Evolutionary conservation across 345 rosid genomes (phyloP).

Genomic region (Aethionema arabicum): DNA sequence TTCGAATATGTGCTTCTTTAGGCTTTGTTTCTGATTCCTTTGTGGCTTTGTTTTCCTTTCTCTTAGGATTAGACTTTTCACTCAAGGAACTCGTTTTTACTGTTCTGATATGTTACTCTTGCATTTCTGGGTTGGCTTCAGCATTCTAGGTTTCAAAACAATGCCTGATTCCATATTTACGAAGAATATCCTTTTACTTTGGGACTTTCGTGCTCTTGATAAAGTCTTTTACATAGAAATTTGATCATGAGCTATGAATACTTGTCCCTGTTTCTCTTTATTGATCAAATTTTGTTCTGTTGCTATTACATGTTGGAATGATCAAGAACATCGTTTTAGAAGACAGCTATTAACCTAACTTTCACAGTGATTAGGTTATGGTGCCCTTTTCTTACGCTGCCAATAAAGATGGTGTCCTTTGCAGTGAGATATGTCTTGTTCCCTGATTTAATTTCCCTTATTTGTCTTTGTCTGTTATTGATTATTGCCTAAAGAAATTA

Average conservation of each 20-base stretch:
- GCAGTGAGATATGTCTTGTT: background rate
- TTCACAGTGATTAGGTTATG: conserved; percentile 25
- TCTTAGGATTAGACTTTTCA: conserved; percentile 25
- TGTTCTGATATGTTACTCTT: conserved; percentile 19
- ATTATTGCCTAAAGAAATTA: conserved; percentile 32
- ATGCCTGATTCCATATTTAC: conserved; percentile 73
- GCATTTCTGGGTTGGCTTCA: conserved; percentile 36
- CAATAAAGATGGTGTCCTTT: too few relatives aligned
- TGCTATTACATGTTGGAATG: background rate
- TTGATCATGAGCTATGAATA: conserved; percentile 16
- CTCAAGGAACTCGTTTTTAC: background rate
- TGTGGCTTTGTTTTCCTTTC: background rate
- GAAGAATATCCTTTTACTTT: conserved; percentile 60
- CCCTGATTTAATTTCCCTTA: conserved; percentile 20
- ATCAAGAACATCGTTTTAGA: conserved; percentile 6
- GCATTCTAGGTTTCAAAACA: conserved; percentile 73
- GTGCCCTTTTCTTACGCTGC: background rate
- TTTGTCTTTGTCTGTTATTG: conserved; percentile 31
- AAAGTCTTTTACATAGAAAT: conserved; percentile 1
- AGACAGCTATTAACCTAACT: conserved; percentile 18
- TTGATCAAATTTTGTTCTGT: conserved; percentile 1
- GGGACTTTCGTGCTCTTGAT: background rate
- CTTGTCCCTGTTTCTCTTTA: too few relatives aligned
- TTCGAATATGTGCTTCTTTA: conserved; percentile 25
- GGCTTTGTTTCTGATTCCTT: background rate